Evolutionary conservation across 2,329 filamentous ascomycete genomes (phyloP).

Genomic region (Monosporascus cannonballus): DNA sequence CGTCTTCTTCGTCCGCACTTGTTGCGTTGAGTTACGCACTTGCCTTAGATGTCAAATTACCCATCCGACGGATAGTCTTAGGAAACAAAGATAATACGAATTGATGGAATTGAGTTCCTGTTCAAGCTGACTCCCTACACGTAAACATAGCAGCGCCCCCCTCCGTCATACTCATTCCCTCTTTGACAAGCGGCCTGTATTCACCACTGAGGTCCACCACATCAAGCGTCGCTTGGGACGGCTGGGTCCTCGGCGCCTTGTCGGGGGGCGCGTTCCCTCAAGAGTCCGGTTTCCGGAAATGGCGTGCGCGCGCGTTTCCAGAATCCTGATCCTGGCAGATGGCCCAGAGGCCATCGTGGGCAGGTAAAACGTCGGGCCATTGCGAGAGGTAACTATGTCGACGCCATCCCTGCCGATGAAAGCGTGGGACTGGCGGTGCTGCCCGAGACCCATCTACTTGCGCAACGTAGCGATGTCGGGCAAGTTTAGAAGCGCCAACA

Average conservation of each 20-base stretch:
- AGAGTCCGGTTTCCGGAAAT: background rate
- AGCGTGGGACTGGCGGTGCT: background rate
- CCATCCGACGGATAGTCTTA: no score
- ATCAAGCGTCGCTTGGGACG: background rate
- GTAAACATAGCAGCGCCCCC: constrained; percentile 13
- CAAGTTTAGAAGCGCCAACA: background rate
- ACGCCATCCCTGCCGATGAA: background rate
- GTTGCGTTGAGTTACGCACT: background rate
- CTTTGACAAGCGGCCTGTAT: constrained; percentile 8
- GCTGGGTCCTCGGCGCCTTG: background rate
- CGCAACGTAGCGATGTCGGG: constrained; percentile 1
- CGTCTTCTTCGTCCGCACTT: background rate
- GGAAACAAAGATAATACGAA: no score
- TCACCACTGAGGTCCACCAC: constrained; percentile 10
- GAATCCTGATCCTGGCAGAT: background rate
- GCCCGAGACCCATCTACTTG: constrained; percentile 1
- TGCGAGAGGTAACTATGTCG: background rate
- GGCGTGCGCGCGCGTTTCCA: background rate
- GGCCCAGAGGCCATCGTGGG: background rate
- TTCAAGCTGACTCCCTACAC: constrained; percentile 1
- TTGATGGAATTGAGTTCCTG: no score
- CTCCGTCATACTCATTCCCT: constrained; percentile 13
- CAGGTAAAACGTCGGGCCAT: background rate
- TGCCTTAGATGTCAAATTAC: no score
- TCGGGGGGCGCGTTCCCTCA: background rate